Evolutionary conservation across 805 yeast species (phyloP), one percentile per base, ranked within the genome.

Genomic region (Tetrapisispora iriomotensis): DNA sequence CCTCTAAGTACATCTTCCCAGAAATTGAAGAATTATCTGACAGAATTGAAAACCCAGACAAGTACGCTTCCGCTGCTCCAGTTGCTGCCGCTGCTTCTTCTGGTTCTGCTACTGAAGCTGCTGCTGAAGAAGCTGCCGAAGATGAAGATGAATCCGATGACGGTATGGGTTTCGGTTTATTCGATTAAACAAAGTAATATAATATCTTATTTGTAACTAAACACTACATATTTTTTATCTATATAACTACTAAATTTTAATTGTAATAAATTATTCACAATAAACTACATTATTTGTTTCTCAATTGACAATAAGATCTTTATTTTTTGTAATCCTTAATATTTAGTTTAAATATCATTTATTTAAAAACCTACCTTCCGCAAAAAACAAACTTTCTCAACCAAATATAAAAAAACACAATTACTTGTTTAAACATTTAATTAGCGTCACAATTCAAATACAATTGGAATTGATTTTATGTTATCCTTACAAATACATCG

Each of bases 21-120:
- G 97, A 95, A 71, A 84, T 95, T 58, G 99, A 88, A 78, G 88
- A 90, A 57, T 81, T 92, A 77, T 86, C 86, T 83, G 99, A 92
- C 83, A 85, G 97, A 77, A 77, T 92, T 64, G 97, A 95, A 70
- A 90, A 92, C 94, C 99, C 99, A 70, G 97, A 92, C 53, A 95
- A 95, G 70, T 92, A 90, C 74, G 98, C 97, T 67, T 82, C 97
- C 64, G 94, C 96, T 73, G 96, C 96, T 63, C 95, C 97, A 62
- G 96, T 73, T 67, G 96, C 96, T 62, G 82, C 82, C 65, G 85
- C 94, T 59, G 77, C 84, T 60, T 58, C 74, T 47, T 59, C 75
- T 49, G 61, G 71, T 50, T 72, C 68, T 40, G 75, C 76, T 45
- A 82, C 75, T 47, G 82, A 72, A 45, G 85, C 74, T 50, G 87